These are phyloP conservation scores for Mycena pura DNA, from an alignment of 768 basidiomycete species.

Conservation along the genomic window DNA sequence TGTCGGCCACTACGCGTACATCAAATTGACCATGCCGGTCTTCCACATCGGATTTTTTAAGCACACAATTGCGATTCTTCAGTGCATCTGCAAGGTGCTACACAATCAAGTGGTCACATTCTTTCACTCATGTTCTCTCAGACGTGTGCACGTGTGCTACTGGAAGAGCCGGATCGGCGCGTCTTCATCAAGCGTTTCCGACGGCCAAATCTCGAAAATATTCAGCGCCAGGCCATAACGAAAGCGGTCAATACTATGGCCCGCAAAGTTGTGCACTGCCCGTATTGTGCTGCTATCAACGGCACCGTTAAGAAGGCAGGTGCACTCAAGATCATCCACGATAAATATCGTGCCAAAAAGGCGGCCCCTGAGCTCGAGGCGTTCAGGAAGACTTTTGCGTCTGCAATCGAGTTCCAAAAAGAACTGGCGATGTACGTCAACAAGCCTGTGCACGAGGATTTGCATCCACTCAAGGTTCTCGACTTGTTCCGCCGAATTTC, in stretches of 20 bases:
- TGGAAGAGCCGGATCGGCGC: slow-evolving; percentile 88
- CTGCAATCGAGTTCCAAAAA: slow-evolving; percentile 86
- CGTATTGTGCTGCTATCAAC: slow-evolving; percentile 92
- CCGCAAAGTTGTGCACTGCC: slow-evolving; percentile 91
- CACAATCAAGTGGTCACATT: neutral
- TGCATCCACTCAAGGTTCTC: slow-evolving; percentile 93
- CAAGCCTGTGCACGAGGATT: slow-evolving; percentile 89
- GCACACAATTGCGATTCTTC: slow-evolving; percentile 90
- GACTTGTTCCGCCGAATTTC: slow-evolving; percentile 93
- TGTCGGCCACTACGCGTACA: slow-evolving; percentile 98
- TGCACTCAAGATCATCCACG: slow-evolving; percentile 94
- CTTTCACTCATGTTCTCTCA: slow-evolving; percentile 33
- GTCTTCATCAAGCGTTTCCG: slow-evolving; percentile 90
- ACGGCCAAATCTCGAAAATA: slow-evolving; percentile 87
- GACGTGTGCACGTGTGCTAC: slow-evolving; percentile 91
- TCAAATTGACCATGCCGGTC: slow-evolving; percentile 94
- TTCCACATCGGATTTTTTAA: slow-evolving; percentile 99
- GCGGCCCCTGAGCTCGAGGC: slow-evolving; percentile 87
- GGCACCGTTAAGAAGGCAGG: slow-evolving; percentile 97
- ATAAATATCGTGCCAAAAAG: slow-evolving; percentile 96
- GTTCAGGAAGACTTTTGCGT: slow-evolving; percentile 82
- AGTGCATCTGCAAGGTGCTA: slow-evolving; percentile 94
- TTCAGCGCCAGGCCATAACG: slow-evolving; percentile 80
- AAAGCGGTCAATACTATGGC: slow-evolving; percentile 88
- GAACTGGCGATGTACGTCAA: slow-evolving; percentile 85